Evolutionary conservation across 2,329 filamentous ascomycete genomes (phyloP).

Genomic region (Alternaria solani): DNA sequence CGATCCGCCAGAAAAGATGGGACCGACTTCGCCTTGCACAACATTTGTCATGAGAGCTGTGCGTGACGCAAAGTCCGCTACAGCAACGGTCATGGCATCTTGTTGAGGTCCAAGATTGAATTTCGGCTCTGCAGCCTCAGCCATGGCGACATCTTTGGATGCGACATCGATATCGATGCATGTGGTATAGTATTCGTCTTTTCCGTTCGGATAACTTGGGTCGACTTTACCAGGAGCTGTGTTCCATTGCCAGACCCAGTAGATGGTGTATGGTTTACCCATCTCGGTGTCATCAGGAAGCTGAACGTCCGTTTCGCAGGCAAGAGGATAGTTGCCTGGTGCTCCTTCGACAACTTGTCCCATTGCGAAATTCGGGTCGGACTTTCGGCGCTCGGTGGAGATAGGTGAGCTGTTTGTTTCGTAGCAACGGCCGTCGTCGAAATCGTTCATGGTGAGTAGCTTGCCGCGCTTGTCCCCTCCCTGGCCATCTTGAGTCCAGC

Average conservation of each 20-base stretch:
- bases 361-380: slow-evolving; percentile 64
- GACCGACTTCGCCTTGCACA: slow-evolving; percentile 40
- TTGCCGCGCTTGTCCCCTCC: slow-evolving; percentile 81
- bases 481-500: slow-evolving; percentile 82
- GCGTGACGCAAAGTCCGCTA: slow-evolving; percentile 51
- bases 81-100: slow-evolving; percentile 53
- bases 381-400: slow-evolving; percentile 64
- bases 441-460: slow-evolving; percentile 80
- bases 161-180: slow-evolving; percentile 64
- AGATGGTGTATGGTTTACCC: slow-evolving; percentile 77
- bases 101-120: slow-evolving; percentile 48
- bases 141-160: slow-evolving; percentile 39
- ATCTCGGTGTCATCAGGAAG: slow-evolving; percentile 72
- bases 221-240: slow-evolving; percentile 41
- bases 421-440: slow-evolving; percentile 90
- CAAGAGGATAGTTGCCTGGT: slow-evolving; percentile 62
- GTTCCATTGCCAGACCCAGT: slow-evolving; percentile 97
- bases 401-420: slow-evolving; percentile 71
- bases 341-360: slow-evolving; percentile 52
- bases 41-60: slow-evolving; percentile 49
- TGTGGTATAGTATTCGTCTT: slow-evolving; percentile 67
- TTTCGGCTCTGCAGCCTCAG: slow-evolving; percentile 23
- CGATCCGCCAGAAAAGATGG: slow-evolving; percentile 27
- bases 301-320: slow-evolving; percentile 82
- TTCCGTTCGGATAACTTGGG: slow-evolving; percentile 54